Base-by-base conservation (phyloP, 2,329 filamentous ascomycete species). In the Scytalidium lignicola region DNA sequence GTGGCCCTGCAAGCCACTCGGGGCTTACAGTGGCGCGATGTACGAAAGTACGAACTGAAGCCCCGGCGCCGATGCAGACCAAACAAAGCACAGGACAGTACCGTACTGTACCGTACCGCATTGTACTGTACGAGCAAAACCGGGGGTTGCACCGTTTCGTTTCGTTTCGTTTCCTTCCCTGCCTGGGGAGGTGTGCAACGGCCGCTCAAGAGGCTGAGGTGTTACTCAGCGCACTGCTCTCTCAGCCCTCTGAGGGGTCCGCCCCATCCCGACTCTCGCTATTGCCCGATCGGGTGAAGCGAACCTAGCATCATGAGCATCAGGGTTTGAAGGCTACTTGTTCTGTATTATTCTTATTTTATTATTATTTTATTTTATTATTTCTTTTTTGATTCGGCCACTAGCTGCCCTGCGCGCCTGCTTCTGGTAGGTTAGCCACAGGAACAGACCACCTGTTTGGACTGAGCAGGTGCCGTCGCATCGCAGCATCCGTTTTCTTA, bases 381-480 rank as follows among this genome's bases (percentile, higher is more conserved):
- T 40, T 39, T 23, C 40, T 21, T 43, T 37, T 37, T 37, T 5
- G 6, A 7, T n/a, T 37, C 15, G 10, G 7, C 32, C 40, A 19
- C 18, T 20, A 21, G 28, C 39, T 8, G 32, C 13, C 37, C 20
- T 10, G 17, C 21, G 2, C 20, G 21, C 37, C 17, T 7, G 8
- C 18, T 21, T 28, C n/a, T 23, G 13, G 32, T 17, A 41, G 22
- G 19, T 29, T 55, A 52, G 51, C 39, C 52, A 47, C 46, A 45
- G 46, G 55, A 52, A 53, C 45, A 57, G 56, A 62, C 57, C 55
- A 58, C 49, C 53, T 46, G 55, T 60, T 60, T 59, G 59, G 55
- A 43, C 50, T 51, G 46, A 26, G 10, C 10, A 10, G 23, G 6
- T 26, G 51, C 55, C 20, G 42, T 51, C 47, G 50, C 50, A 39